Conservation (phyloP, 306 rosid species). For the Spatholobus suberectus region DNA sequence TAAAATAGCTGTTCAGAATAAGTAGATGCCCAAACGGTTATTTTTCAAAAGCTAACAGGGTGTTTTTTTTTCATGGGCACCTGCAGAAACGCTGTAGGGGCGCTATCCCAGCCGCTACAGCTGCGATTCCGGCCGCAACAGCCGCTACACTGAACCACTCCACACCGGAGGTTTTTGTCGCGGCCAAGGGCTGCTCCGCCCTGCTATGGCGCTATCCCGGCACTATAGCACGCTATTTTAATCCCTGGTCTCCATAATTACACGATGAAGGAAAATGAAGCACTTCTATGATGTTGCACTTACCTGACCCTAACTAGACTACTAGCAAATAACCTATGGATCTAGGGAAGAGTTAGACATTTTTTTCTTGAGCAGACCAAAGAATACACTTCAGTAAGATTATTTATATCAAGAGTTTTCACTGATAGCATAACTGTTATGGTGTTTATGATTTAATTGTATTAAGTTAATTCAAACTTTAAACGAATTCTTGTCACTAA, state of each 20-base stretch:
- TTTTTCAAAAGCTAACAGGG: too few species aligned
- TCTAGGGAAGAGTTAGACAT: background rate
- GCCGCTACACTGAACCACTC: too few species aligned
- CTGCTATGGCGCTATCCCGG: too few species aligned
- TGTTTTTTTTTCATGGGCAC: too few species aligned
- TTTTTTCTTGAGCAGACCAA: background rate
- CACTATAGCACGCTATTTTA: too few species aligned
- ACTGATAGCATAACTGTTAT: constrained; percentile 3
- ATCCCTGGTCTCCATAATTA: constrained; percentile 21
- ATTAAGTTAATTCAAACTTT: constrained; percentile 15
- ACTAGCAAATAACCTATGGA: constrained; percentile 16
- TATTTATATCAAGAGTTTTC: background rate
- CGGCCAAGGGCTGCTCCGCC: too few species aligned
- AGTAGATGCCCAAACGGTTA: too few species aligned
- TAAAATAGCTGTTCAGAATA: too few species aligned
- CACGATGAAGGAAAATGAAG: constrained; percentile 24
- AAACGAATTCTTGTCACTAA: background rate
- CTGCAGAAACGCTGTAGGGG: too few species aligned
- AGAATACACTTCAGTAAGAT: constrained; percentile 8
- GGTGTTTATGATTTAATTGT: background rate
- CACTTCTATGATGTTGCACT: constrained; percentile 15
- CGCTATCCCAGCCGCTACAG: too few species aligned
- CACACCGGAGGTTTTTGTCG: too few species aligned
- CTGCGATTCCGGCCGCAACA: too few species aligned
- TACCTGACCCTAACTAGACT: constrained; percentile 22